These are phyloP conservation scores for Phytophthora niederhauseri DNA, from an alignment of 352 stramenopile species.

Conservation along the genomic window DNA sequence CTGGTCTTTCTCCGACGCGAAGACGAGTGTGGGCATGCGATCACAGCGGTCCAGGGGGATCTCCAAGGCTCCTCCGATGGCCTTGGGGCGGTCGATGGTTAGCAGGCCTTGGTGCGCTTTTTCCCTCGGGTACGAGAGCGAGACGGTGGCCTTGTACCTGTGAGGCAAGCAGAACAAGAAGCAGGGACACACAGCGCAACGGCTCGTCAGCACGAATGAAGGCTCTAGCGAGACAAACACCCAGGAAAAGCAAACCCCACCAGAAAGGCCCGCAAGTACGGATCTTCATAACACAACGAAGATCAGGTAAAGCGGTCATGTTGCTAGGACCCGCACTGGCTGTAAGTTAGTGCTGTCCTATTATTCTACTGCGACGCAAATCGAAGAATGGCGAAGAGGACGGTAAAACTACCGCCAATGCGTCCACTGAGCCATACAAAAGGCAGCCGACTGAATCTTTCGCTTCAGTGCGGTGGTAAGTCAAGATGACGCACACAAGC, in stretches of 20 bases:
- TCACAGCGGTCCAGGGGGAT: conserved; percentile 10
- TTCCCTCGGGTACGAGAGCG: conserved; percentile 13
- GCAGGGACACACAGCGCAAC: background rate
- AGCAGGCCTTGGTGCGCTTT: conserved; percentile 3
- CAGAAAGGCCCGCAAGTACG: conserved; percentile 21
- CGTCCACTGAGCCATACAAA: background rate
- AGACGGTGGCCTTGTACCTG: conserved; percentile 18
- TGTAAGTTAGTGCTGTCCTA: background rate
- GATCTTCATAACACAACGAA: conserved; percentile 23
- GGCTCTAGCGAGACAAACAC: background rate
- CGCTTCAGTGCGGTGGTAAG: background rate
- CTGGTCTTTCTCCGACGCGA: conserved; percentile 1
- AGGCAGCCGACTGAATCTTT: no score
- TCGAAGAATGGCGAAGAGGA: conserved; percentile 20
- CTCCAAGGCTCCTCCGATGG: conserved; percentile 7
- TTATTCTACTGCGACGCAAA: background rate
- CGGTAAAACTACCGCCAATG: background rate
- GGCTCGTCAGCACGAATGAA: conserved; percentile 1
- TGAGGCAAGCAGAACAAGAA: conserved; percentile 10
- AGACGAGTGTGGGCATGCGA: conserved; percentile 7
- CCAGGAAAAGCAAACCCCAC: conserved; percentile 5
- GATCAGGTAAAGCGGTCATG: conserved; percentile 12
- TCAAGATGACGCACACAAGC: background rate
- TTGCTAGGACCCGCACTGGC: background rate
- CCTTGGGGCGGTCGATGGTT: conserved; percentile 3